These are phyloP conservation scores for Globisporangium ultimum DNA, from an alignment of 352 stramenopile genomes.

Conservation along the genomic window DNA sequence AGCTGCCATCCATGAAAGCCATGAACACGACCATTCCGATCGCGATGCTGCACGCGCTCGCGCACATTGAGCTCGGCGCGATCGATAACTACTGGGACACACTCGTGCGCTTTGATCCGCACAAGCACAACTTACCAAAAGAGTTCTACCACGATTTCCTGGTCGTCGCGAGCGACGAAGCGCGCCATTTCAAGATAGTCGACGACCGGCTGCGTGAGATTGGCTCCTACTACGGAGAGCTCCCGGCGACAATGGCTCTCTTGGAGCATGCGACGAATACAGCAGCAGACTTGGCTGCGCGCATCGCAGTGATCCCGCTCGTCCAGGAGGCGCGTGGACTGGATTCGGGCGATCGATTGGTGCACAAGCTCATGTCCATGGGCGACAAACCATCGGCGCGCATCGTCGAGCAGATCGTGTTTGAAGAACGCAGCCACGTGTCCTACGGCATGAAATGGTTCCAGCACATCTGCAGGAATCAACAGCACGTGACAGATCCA, in stretches of 20 bases:
- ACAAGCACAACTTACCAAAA: slow-evolving; percentile 33
- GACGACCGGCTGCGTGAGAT: slow-evolving; percentile 59
- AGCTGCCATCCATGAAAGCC: slow-evolving; percentile 70
- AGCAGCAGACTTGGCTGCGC: slow-evolving; percentile 51
- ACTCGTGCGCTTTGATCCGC: slow-evolving; percentile 73
- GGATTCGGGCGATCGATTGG: slow-evolving; percentile 69
- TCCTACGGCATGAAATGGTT: slow-evolving; percentile 83
- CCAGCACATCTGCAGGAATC: slow-evolving; percentile 34
- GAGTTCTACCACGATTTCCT: slow-evolving; percentile 80
- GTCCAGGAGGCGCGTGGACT: slow-evolving; percentile 78
- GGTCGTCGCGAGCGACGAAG: slow-evolving; percentile 66
- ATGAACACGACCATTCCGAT: slow-evolving; percentile 61
- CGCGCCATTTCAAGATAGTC: slow-evolving; percentile 78
- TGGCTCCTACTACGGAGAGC: slow-evolving; percentile 55
- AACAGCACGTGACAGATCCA: slow-evolving; percentile 35
- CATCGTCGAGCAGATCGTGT: slow-evolving; percentile 77
- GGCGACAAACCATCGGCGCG: slow-evolving; percentile 59
- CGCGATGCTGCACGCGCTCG: slow-evolving; percentile 79
- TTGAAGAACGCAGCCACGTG: slow-evolving; percentile 76
- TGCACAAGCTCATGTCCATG: slow-evolving; percentile 71
- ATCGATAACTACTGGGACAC: slow-evolving; percentile 90
- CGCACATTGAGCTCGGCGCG: slow-evolving; percentile 81
- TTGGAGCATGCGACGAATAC: slow-evolving; percentile 78
- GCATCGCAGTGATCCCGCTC: slow-evolving; percentile 75
- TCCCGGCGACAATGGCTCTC: slow-evolving; percentile 65